Base-by-base conservation (phyloP, 345 rosid genomes). In the Sonneratia caseolaris region DNA sequence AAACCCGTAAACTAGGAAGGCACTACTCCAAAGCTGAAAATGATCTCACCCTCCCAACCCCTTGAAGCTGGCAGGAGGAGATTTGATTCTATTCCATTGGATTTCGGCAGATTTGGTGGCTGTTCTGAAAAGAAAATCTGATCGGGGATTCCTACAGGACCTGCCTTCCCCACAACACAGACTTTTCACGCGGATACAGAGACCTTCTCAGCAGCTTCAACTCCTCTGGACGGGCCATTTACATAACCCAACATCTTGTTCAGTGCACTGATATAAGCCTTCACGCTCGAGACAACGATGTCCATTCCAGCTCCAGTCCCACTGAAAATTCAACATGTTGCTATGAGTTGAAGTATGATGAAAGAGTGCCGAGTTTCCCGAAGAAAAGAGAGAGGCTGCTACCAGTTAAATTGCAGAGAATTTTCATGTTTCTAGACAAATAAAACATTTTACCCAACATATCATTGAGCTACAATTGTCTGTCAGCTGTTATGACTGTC, bases 241-340 rank as follows among this genome's bases (percentile, higher is more conserved):
- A 81, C 83, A 72, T 90, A 86, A 48, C 91, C 86, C 38, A 90
- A 56, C 96, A 96, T 89, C 81, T 96, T 96, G 83, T 96, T 96
- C 49, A 92, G 43, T 68, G 98, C 99, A 32, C 94, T 87, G 1
- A 89, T 70, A 72, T 96, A 90, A 32, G 98, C 98, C 87, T 81
- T 96, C 67, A 89, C 97, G 75, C 99, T 96, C 37, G 98, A 96
- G 73, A 92, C 99, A 66, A 84, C 91, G 59, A 96, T 81, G 75
- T 96, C 99, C 94, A 92, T 88, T 73, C 85, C 87, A 32, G 96
- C 91, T 76, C 98, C 97, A 0, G 77, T 83, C 69, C 99, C 99
- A 86, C 98, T 90, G 83, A n/a, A 6, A 69, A 15, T 62, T 14
- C 0, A 62, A 32, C 5, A 32, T 1, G 37, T 62, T 62, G 37